Evolutionary conservation across 2,329 filamentous ascomycete species (phyloP).

Genomic region (Ramichloridium luteum): DNA sequence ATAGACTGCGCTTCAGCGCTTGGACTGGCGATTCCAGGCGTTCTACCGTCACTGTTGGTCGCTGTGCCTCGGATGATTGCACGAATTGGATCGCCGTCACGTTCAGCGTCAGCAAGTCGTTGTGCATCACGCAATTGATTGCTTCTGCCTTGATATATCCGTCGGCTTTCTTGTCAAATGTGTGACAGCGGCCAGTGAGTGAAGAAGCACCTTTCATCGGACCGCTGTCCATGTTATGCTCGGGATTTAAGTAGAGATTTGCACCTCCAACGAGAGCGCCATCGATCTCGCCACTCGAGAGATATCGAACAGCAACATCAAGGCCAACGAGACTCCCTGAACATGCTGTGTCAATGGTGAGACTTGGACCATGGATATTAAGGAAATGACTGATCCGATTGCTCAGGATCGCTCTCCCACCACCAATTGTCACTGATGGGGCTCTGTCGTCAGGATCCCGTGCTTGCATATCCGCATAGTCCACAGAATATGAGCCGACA

Average conservation of each 20-base stretch:
- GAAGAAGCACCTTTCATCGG: not conserved
- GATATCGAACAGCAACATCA: constrained; percentile 8
- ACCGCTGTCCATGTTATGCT: constrained; percentile 1
- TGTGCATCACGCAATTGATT: constrained; percentile 38
- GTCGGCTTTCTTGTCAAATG: constrained; percentile 28
- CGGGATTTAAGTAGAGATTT: constrained; percentile 13
- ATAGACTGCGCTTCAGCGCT: constrained; percentile 8
- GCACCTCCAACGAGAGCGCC: constrained; percentile 7
- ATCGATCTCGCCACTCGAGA: constrained; percentile 4
- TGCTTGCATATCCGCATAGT: constrained; percentile 1
- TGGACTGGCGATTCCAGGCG: constrained; percentile 21
- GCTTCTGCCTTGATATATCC: constrained; percentile 43
- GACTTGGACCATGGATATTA: constrained; percentile 8
- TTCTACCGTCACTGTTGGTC: constrained; percentile 25
- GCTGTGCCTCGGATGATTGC: constrained; percentile 22
- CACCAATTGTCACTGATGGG: not conserved
- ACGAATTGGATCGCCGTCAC: constrained; percentile 33
- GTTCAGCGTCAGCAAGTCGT: constrained; percentile 37
- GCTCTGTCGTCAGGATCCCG: constrained; percentile 2
- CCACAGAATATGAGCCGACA: constrained; percentile 1
- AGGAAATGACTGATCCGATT: constrained; percentile 6
- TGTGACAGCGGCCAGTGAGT: not conserved
- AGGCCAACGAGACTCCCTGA: constrained; percentile 6
- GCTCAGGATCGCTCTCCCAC: not conserved
- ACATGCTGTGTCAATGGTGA: constrained; percentile 12